Base-by-base conservation (phyloP, 1,284 basidiomycete species). In the Marasmius oreades region DNA sequence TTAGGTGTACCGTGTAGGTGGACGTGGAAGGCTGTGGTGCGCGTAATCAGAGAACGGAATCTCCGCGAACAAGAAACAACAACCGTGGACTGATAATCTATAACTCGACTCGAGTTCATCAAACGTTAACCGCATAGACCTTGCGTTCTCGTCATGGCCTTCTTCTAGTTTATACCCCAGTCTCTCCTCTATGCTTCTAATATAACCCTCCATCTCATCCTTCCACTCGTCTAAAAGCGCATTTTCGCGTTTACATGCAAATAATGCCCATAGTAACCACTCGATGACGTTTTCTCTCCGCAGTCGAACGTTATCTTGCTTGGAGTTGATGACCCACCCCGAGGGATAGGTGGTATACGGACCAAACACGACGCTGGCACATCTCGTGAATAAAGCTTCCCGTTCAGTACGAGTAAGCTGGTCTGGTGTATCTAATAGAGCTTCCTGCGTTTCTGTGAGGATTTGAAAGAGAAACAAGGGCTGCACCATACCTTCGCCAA, bases 181-280 rank as follows among this genome's bases (percentile, higher is more conserved):
- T 50, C 71, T 55, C 2, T 64, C 55, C 67, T 79, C 76, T 53
- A 77, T 59, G 42, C 58, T 58, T 23, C 63, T 51, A n/a, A 80
- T 48, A 61, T 84, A 84, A 18, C 69, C 72, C 5, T 74, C 69
- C 0, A 84, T 62, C 60, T 82, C 80, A 14, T 78, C 77, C 24
- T 71, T 63, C 79, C 78, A 84, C 18, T 50, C 47, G 39, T 76
- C 67, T 11, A 62, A 59, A 1, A 57, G 26, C 1, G 65, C 66
- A 1, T 69, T 62, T 31, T 67, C 65, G 26, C 68, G 66, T 8
- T 66, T 68, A 39, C 70, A 71, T 24, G 66, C 73, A 66, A 85
- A 88, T 18, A 88, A 61, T 0, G 82, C 81, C 84, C 85, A 87
- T 5, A 83, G 69, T n/a, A 86, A 65, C 85, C 85, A 87, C 51